phyloP scores from a whole-genome alignment of 2,329 filamentous ascomycete species.

The Paradendryphiella salina region DNA sequence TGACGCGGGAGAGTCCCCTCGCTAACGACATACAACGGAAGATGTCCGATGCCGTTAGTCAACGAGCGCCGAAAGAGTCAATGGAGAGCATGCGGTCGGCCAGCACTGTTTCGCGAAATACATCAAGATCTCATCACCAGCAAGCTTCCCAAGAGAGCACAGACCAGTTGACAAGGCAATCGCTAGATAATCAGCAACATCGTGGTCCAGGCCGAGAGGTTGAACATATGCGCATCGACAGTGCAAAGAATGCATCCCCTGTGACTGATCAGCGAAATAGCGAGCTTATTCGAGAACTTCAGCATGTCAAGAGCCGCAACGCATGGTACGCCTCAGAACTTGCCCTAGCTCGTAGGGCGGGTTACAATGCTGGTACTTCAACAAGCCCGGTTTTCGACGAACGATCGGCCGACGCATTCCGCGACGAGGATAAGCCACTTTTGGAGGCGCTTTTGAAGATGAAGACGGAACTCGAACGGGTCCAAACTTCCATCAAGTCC shows the following conservation, averaged over 20 bases:
- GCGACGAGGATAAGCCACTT: slow-evolving; percentile 87
- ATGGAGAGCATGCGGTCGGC: slow-evolving; percentile 43
- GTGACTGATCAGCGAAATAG: slow-evolving; percentile 67
- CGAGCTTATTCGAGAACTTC: slow-evolving; percentile 81
- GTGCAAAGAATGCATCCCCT: slow-evolving; percentile 62
- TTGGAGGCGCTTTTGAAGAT: slow-evolving; percentile 92
- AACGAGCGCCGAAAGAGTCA: slow-evolving; percentile 41
- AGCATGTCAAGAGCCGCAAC: slow-evolving; percentile 80
- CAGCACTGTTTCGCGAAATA: slow-evolving; percentile 41
- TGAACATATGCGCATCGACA: slow-evolving; percentile 59
- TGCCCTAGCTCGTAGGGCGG: slow-evolving; percentile 85
- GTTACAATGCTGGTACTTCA: slow-evolving; percentile 74
- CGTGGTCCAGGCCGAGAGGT: slow-evolving; percentile 37
- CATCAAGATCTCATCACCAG: slow-evolving; percentile 55
- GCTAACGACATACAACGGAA: slow-evolving; percentile 35
- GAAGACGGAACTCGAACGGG: slow-evolving; percentile 83
- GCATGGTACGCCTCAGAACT: slow-evolving; percentile 97
- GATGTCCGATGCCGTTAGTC: slow-evolving; percentile 35
- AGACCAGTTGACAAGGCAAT: slow-evolving; percentile 43
- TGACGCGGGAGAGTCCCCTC: slow-evolving; percentile 46
- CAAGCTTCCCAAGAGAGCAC: slow-evolving; percentile 64
- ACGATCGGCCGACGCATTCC: slow-evolving; percentile 75
- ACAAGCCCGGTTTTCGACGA: slow-evolving; percentile 75
- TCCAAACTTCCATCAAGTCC: slow-evolving; percentile 86
- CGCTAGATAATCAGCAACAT: slow-evolving; percentile 38